These are phyloP conservation scores for Cyphellophora europaea DNA, from an alignment of 2,329 filamentous ascomycete species.

Conservation along the genomic window DNA sequence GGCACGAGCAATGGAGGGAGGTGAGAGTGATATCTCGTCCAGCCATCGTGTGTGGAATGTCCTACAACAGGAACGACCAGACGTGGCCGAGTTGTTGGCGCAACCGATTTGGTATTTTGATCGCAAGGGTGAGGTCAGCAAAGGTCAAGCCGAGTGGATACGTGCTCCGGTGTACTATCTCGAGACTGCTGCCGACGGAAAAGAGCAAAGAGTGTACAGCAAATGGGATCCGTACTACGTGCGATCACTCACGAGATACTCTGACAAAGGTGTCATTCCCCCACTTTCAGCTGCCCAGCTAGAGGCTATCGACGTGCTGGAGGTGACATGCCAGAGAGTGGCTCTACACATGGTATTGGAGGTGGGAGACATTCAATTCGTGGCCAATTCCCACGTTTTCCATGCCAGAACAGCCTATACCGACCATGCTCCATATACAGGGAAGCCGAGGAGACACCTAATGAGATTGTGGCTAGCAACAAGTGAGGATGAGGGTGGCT, in stretches of 20 bases:
- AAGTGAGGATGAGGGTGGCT: constrained; percentile 73
- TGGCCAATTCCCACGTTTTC: constrained; percentile 70
- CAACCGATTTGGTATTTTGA: constrained; percentile 86
- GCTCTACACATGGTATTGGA: constrained; percentile 79
- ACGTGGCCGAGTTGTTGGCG: constrained; percentile 66
- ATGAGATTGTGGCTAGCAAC: constrained; percentile 79
- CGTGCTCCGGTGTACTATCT: constrained; percentile 65
- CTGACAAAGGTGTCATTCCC: constrained; percentile 62
- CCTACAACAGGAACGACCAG: constrained; percentile 64
- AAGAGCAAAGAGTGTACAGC: constrained; percentile 52
- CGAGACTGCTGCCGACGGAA: constrained; percentile 44
- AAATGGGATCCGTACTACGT: constrained; percentile 93
- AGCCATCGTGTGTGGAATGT: constrained; percentile 75
- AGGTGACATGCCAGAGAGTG: constrained; percentile 64
- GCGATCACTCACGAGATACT: constrained; percentile 64
- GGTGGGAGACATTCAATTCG: constrained; percentile 79
- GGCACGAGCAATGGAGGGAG: constrained; percentile 67
- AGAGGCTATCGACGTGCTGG: constrained; percentile 59
- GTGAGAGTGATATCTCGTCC: constrained; percentile 73
- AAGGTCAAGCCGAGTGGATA: constrained; percentile 67
- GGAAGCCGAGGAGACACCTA: constrained; percentile 55
- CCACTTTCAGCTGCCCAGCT: constrained; percentile 59
- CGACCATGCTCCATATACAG: constrained; percentile 47
- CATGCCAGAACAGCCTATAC: constrained; percentile 76
- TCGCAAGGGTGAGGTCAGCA: constrained; percentile 72